phyloP scores from a whole-genome alignment of 495 filamentous ascomycete genomes.

The Daldinia childiae region DNA sequence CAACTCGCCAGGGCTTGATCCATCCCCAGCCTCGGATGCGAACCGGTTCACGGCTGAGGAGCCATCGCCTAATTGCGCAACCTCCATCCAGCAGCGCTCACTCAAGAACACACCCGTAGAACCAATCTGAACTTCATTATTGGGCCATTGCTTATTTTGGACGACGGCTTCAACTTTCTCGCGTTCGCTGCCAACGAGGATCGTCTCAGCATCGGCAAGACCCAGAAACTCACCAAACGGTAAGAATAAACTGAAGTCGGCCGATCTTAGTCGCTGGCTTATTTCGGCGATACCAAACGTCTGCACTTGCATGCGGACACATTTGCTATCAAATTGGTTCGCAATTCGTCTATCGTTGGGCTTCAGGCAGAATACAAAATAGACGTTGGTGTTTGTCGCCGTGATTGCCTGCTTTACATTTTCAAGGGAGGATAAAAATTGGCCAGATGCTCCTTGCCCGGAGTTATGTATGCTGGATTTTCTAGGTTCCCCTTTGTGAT shows the following conservation, averaged over 20 bases:
- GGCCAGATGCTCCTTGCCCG: conserved; percentile 87
- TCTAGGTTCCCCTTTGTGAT: conserved; percentile 29
- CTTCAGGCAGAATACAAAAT: conserved; percentile 97
- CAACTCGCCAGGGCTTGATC: conserved; percentile 47
- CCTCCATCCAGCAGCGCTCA: conserved; percentile 91
- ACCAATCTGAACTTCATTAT: conserved; percentile 89
- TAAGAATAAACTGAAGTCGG: conserved; percentile 94
- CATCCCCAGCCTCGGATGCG: conserved; percentile 57
- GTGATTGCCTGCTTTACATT: conserved; percentile 86
- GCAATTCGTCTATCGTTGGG: conserved; percentile 97
- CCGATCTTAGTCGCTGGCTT: conserved; percentile 87
- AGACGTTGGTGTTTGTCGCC: conserved; percentile 83
- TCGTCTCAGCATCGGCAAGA: conserved; percentile 80
- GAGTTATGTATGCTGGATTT: conserved; percentile 51
- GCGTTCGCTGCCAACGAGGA: conserved; percentile 88
- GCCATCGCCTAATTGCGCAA: conserved; percentile 77
- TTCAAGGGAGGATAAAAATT: conserved; percentile 89
- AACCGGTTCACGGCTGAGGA: conserved; percentile 64
- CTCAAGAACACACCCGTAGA: conserved; percentile 95
- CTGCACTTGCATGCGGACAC: conserved; percentile 91
- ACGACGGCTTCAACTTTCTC: conserved; percentile 92
- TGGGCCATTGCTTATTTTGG: conserved; percentile 88
- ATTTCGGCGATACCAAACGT: conserved; percentile 97
- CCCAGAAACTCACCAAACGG: conserved; percentile 97
- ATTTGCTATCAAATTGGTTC: conserved; percentile 99